Evolutionary conservation across 257 asterid genomes (phyloP), one percentile per base, ranked within the genome.

Genomic region (Thymus mandschuricus): DNA sequence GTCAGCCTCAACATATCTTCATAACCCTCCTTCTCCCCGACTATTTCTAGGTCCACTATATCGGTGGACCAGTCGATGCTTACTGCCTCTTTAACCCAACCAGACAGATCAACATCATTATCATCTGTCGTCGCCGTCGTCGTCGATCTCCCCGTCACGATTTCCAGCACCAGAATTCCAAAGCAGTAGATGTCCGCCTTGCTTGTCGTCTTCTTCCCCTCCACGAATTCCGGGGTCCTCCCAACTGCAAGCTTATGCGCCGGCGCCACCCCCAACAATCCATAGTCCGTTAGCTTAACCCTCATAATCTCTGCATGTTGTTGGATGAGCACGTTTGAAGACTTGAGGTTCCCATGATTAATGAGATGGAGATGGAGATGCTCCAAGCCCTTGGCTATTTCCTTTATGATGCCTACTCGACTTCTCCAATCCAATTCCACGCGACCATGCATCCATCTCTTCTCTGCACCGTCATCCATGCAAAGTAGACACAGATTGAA

Each of bases 131-230:
- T 5, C 21, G 58, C 48, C 4, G 70, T 55, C 0, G 48, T 7
- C 2, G 92, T 86, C 34, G 57, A 58, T 65, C 78, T 85, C 2
- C 96, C 97, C 3, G 93, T 90, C 63, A 88, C 79, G 10, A 86
- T 76, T 75, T 90, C 97, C 33, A 90, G 64, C 3, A 88, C 60
- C 10, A 90, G 70, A 54, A 88, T 79, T 2, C 97, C 97, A 5
- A 88, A 86, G 78, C 97, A 83, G 67, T 86, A 90, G 15, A 88
- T 80, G 55, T 90, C 97, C 1, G 95, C 82, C 73, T 80, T 86
- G 15, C 68, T 71, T 40, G 89, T 81, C 73, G 78, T 63, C 77
- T 78, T 87, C 75, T 83, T 87, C 27, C 80, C 75, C 43, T 69
- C 80, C 15, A 46, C 10, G 10, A 72, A 79, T 46, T 90, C 97